phyloP scores from a whole-genome alignment of 257 asterid genomes.

The Solanum clarkiae region DNA sequence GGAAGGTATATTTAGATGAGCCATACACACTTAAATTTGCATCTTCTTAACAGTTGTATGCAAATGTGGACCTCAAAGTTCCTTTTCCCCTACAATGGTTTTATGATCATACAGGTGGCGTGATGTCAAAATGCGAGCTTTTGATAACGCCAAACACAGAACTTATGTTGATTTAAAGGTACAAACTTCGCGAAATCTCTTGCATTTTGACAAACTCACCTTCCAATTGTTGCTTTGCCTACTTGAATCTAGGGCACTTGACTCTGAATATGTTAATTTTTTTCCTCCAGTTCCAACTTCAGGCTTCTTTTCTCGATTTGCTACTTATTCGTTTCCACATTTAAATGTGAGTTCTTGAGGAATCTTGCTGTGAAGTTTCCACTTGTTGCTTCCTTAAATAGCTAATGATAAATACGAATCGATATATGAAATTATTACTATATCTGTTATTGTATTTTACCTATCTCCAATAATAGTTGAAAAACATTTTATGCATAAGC shows the following conservation, averaged over 20 bases:
- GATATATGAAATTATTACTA: neutral
- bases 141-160: slow-evolving; percentile 15
- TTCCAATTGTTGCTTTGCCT: neutral
- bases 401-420: neutral
- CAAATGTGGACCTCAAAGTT: neutral
- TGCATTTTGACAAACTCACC: neutral
- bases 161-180: slow-evolving; percentile 19
- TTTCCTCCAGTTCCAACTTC: neutral
- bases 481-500: neutral
- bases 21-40: neutral
- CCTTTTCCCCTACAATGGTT: neutral
- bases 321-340: neutral
- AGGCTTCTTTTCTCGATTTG: neutral
- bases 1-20: slow-evolving; percentile 14
- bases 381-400: neutral
- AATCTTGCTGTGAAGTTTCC: neutral
- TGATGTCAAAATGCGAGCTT: slow-evolving; percentile 14
- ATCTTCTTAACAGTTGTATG: neutral
- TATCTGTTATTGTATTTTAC: neutral
- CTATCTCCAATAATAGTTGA: neutral
- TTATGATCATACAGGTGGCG: slow-evolving; percentile 7
- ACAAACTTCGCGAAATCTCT: neutral
- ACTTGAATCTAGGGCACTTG: neutral
- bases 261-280: neutral
- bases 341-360: neutral